Evolutionary conservation across 768 basidiomycete species (phyloP), one percentile per base, ranked within the genome.

Genomic region (Panaeolus papilionaceus): DNA sequence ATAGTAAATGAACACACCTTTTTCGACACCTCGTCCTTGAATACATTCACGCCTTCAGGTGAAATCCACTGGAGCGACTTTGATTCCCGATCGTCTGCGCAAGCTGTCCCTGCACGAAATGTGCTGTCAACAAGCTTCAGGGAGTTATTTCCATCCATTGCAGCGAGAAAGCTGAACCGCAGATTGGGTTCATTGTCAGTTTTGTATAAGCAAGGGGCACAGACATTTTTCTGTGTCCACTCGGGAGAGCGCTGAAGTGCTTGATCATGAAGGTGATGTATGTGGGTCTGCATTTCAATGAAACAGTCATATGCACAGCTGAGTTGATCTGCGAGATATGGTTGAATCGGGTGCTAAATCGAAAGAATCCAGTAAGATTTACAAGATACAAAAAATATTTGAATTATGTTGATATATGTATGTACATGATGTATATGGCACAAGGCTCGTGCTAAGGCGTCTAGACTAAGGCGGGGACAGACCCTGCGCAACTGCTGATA

Each of bases 111-210:
- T 1, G 42, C 42, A 18, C 42, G 42, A 16, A 44, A 44, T 16
- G 42, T 16, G 42, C 42, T 44, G 6, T 33, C 37, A 20, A 20
- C 16, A 26, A 28, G 67, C 63, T 78, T 77, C 10, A 76, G 65
- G 0, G 75, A 79, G 40, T 79, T 72, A 40, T 80, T 79, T 0
- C 78, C 75, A 67, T 80, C 78, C 62, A 78, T 70, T 0, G 74
- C 65, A 3, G 69, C 64, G 3, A 79, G 71, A 2, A 70, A 66
- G n/a, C 63, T 64, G 47, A 71, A 73, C 20, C 67, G 63, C 10
- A 77, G 62, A 0, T 45, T 37, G 0, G 68, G 64, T 62, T 77
- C 71, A 23, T 71, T 65, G 3, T 70, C 9, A 0, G 72, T 28
- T 23, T 69, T 66, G 64, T 77, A 74, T 2, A 71, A 71, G 47